Percentiles rank a stretch among this genome's conserved stretches.
These are phyloP conservation scores for Rhizopus arrhizus DNA, from an alignment of 371 early-diverging fungal genomes.

Conservation along the genomic window DNA sequence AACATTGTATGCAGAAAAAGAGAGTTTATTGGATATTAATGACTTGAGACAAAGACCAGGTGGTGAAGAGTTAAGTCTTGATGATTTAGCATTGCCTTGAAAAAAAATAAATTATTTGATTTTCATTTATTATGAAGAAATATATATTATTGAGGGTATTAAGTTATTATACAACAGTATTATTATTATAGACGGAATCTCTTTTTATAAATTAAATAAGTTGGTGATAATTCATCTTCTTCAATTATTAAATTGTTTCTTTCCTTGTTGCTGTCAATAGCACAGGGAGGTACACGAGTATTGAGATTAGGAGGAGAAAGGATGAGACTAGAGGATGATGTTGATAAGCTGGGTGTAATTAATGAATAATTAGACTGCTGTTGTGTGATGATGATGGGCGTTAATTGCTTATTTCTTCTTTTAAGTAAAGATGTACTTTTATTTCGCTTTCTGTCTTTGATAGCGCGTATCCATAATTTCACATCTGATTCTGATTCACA, in stretches of 20 bases:
- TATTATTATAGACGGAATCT: conserved; percentile 18
- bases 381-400: conserved; percentile 16
- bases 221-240: conserved; percentile 25
- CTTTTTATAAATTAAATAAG: conserved; percentile 29
- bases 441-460: conserved; percentile 16
- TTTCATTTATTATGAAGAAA: conserved; percentile 7
- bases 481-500: conserved; percentile 28
- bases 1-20: conserved; percentile 65
- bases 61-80: conserved; percentile 47
- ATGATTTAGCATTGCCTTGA: conserved; percentile 55
- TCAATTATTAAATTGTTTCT: background rate
- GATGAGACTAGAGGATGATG: conserved; percentile 1
- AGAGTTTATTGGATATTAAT: conserved; percentile 57
- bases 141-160: background rate
- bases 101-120: background rate
- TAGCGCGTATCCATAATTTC: conserved; percentile 28
- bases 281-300: background rate
- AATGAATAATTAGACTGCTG: background rate
- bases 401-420: conserved; percentile 26
- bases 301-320: conserved; percentile 19
- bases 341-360: background rate
- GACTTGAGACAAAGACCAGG: conserved; percentile 44
- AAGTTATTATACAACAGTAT: background rate
- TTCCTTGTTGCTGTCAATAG: background rate
- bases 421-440: conserved; percentile 12